Base-by-base conservation (phyloP, 2,329 filamentous ascomycete species). In the Zelopaecilomyces penicillatus region DNA sequence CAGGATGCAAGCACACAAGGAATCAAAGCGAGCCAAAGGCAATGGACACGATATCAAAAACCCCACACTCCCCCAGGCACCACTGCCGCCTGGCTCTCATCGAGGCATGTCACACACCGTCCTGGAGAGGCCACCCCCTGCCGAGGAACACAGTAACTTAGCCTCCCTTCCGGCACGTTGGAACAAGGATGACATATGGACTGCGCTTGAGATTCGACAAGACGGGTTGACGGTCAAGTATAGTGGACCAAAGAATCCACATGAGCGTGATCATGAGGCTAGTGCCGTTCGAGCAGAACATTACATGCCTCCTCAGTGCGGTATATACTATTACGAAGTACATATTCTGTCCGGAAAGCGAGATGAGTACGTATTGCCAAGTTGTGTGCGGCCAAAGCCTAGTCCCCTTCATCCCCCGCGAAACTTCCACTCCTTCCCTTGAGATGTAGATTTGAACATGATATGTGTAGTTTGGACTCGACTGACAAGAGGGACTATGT, bases 321-420 rank as follows among this genome's bases (percentile, higher is more conserved):
- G 93, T 2, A 83, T 98, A 48, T 98, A 95, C 64, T 98, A 98
- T 63, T 98, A 82, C 59, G 93, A 98, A 61, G 74, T 84, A 27
- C 66, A 66, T 11, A 68, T 80, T 39, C 46, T 75, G 28, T 65
- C 68, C 11, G 70, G 67, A 42, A 75, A 72, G 56, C 65, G 67
- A 50, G 74, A 78, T 37, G 76, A 80, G 75, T 80, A 67, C 43
- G 75, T 73, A 7, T 36, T 43, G 19, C 4, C 28, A 6, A 8
- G 9, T 33, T 9, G 33, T 30, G 48, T 28, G 19, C 39, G 6
- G 29, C 19, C 28, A 33, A n/a, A 32, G 19, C 19, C 19, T 19
- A 5, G 30, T 36, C n/a, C 9, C n/a, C 9, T 10, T 10, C 32
- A 3, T 12, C 9, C 32, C 9, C 32, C 32, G 9, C 9, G n/a